These are phyloP conservation scores for Hypsizygus ulmarius DNA, from an alignment of 1,284 basidiomycete genomes.

Conservation along the genomic window DNA sequence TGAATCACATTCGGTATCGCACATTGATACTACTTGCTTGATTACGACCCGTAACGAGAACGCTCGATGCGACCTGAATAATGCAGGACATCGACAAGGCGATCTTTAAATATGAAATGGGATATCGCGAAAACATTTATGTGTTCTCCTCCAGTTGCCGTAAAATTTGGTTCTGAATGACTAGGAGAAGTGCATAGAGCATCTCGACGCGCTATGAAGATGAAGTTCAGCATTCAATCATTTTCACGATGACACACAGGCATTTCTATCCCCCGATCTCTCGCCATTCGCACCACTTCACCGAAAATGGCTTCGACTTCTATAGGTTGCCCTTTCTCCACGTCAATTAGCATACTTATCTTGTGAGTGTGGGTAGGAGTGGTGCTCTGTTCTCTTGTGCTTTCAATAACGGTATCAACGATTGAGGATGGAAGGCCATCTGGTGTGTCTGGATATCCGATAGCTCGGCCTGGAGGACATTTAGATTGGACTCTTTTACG, in stretches of 20 bases:
- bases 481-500: not conserved
- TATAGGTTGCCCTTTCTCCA: slow-evolving; percentile 51
- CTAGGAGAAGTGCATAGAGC: slow-evolving; percentile 46
- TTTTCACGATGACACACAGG: slow-evolving; percentile 42
- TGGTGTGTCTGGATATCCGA: slow-evolving; percentile 46
- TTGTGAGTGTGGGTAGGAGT: slow-evolving; percentile 44
- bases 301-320: slow-evolving; percentile 68
- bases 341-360: slow-evolving; percentile 63
- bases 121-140: too few relatives aligned
- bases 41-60: too few relatives aligned
- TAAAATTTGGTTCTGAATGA: slow-evolving; percentile 51
- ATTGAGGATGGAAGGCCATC: slow-evolving; percentile 43
- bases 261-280: slow-evolving; percentile 41
- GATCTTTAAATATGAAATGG: too few relatives aligned
- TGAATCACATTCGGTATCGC: not conserved
- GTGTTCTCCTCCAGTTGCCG: slow-evolving; percentile 21
- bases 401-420: slow-evolving; percentile 38
- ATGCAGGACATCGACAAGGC: too few relatives aligned
- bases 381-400: slow-evolving; percentile 37
- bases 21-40: too few relatives aligned
- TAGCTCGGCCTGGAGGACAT: slow-evolving; percentile 36
- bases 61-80: too few relatives aligned
- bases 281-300: slow-evolving; percentile 54
- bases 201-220: slow-evolving; percentile 44
- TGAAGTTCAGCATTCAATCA: not conserved